Base-by-base conservation (phyloP, 1,284 basidiomycete genomes). In the Cystobasidiaceae sp. region DNA sequence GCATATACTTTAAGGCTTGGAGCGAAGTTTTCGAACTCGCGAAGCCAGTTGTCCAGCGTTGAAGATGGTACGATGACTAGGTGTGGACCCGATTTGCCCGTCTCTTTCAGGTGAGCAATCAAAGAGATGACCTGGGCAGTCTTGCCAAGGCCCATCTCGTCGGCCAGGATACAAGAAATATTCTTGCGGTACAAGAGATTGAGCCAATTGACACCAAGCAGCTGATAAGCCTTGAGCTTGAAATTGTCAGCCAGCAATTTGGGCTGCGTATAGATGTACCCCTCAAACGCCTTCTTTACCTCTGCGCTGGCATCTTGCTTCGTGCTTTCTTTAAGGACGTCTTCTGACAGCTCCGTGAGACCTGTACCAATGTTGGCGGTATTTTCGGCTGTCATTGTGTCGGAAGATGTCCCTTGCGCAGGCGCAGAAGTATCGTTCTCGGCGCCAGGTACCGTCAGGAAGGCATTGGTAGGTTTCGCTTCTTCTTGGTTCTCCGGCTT, bases 61-160 rank as follows among this genome's bases (percentile, higher is more conserved):
- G 94, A 98, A 1, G 93, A 93, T 15, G 93, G 93, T 5, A 97
- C 96, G 68, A 98, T 86, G 63, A 99, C 83, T 33, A 98, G 84
- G 78, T 97, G 93, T 19, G 93, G 93, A 0, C 94, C 92, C 54
- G 80, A 81, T 50, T 82, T 82, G 13, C 86, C 86, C 58, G 80
- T 82, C 72, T 90, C 86, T 75, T 91, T 92, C 65, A 97, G 81
- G 71, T 89, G 83, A 1, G 93, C 89, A 62, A 98, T 84, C 80
- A 99, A 96, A 58, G 92, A 88, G 74, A 99, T 97, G 59, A 99
- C 94, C 79, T 99, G 94, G 25, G 93, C 89, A 1, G 94, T 99
- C 81, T 99, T 99, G 30, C 96, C 96, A 64, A 98, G 85, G 73
- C 93, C 92, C 93, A 97, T 97, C 78, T 97, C 93, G 78, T 99